Base-by-base conservation (phyloP, 1,139 yeast species). In the Debaryomyces udenii region DNA sequence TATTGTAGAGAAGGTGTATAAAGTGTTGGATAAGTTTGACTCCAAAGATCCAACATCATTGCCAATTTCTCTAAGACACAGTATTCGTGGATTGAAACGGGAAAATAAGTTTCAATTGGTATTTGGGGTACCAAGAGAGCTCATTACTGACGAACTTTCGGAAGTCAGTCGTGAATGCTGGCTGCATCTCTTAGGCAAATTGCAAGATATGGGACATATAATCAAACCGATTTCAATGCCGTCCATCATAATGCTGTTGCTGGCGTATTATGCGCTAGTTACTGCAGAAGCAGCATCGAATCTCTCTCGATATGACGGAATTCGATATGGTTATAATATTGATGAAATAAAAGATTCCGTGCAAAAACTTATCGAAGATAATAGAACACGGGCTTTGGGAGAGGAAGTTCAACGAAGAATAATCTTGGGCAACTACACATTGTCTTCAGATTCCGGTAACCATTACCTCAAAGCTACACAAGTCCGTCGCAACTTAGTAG, bases 221-320 rank as follows among this genome's bases (percentile, higher is more conserved):
- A 61, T 91, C 1, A 67, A 69, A 14, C 73, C 81, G 0, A 80
- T 93, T 0, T 80, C 93, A 0, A 59, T 91, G 0, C 96, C 96
- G 2, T 68, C 85, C 0, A 66, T 89, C 7, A 77, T 75, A 46
- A 68, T 75, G 42, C 76, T 91, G 35, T 65, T 93, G n/a, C 91
- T 94, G 24, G 78, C 91, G 0, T 94, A 94, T 61, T 91, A 87
- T 56, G 85, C 96, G 0, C 55, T 94, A 27, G 90, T 94, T 1
- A 88, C 97, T 0, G 87, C 97, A 0, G 99, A 94, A 57, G 98
- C 97, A 0, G 83, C 96, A 0, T 91, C 99, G 0, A 93, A 94
- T 57, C 72, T 94, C 36, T 79, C 96, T 1, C 71, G 97, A 27
- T 94, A 78, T 55, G 99, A 93, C 62, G 99, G 99, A 2, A 69